Percentiles rank a stretch among this genome's conserved stretches.
Conservation (phyloP, 2,329 filamentous ascomycete species). For the Sclerotiophoma versabilis region DNA sequence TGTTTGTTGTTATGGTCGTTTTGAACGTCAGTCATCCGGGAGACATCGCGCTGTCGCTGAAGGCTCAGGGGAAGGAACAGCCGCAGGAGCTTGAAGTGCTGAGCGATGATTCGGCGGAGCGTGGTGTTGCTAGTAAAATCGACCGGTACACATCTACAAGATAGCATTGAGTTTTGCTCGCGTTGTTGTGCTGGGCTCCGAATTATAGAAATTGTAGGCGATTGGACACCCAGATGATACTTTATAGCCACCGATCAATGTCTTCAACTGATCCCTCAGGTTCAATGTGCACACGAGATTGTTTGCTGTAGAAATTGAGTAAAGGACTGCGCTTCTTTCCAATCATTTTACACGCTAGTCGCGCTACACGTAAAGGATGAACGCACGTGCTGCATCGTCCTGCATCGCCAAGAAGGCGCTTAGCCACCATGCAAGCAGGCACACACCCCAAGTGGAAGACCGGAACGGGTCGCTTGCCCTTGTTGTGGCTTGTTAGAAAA, state of each 20-base stretch:
- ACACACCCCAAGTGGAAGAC: background rate
- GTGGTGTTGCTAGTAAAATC: background rate
- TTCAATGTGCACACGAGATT: too few relatives aligned
- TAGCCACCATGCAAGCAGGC: constrained; percentile 2
- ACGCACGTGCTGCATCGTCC: background rate
- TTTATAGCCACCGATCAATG: too few relatives aligned
- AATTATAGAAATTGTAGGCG: too few relatives aligned
- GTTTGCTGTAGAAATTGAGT: too few relatives aligned
- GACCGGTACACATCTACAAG: background rate
- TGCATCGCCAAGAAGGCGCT: background rate
- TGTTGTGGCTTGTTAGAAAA: constrained; percentile 2
- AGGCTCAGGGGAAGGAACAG: constrained; percentile 1
- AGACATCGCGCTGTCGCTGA: constrained; percentile 24
- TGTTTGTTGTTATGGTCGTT: constrained; percentile 52
- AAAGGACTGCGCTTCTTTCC: background rate
- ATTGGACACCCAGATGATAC: too few relatives aligned
- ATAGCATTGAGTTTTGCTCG: background rate
- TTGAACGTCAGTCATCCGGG: constrained; percentile 49
- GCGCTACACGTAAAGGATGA: background rate
- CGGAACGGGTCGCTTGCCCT: constrained; percentile 2
- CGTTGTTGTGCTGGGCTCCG: too few relatives aligned
- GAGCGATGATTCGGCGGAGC: background rate
- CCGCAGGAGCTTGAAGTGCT: constrained; percentile 2
- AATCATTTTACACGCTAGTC: background rate
- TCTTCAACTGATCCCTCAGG: too few relatives aligned